phyloP scores from a whole-genome alignment of 2,329 filamentous ascomycete genomes.

The Cladosporium phlei region DNA sequence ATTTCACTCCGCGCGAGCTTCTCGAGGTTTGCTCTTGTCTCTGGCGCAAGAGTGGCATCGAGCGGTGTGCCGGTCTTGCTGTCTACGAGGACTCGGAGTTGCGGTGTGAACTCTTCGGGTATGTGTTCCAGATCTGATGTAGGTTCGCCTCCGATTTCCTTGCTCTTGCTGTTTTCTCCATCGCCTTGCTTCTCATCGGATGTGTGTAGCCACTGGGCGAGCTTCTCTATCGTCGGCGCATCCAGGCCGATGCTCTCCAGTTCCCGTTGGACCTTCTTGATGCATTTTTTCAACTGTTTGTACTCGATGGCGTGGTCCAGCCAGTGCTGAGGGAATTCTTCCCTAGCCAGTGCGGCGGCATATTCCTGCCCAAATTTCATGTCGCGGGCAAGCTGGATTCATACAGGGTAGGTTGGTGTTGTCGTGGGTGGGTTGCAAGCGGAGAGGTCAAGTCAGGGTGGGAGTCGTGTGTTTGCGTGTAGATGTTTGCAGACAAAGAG shows the following conservation, averaged over 20 bases:
- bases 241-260: conserved; percentile 67
- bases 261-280: conserved; percentile 73
- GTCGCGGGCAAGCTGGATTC: background rate
- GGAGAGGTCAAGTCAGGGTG: too few relatives aligned
- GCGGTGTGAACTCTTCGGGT: conserved; percentile 54
- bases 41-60: conserved; percentile 62
- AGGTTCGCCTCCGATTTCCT: conserved; percentile 23
- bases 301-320: conserved; percentile 76
- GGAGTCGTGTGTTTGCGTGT: background rate
- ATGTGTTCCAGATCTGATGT: conserved; percentile 22
- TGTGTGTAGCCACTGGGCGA: conserved; percentile 46
- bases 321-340: conserved; percentile 70
- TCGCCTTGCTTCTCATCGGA: background rate
- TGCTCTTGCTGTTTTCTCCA: conserved; percentile 13
- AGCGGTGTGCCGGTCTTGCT: conserved; percentile 62
- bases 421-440: background rate
- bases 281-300: conserved; percentile 79
- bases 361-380: conserved; percentile 90
- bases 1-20: conserved; percentile 51
- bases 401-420: background rate
- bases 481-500: too few relatives aligned
- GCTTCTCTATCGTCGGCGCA: conserved; percentile 61
- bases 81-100: conserved; percentile 65
- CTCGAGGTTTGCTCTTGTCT: conserved; percentile 61
- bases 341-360: conserved; percentile 61